Conservation (phyloP, 2,329 filamentous ascomycete species). For the Botrytis sinoallii region DNA sequence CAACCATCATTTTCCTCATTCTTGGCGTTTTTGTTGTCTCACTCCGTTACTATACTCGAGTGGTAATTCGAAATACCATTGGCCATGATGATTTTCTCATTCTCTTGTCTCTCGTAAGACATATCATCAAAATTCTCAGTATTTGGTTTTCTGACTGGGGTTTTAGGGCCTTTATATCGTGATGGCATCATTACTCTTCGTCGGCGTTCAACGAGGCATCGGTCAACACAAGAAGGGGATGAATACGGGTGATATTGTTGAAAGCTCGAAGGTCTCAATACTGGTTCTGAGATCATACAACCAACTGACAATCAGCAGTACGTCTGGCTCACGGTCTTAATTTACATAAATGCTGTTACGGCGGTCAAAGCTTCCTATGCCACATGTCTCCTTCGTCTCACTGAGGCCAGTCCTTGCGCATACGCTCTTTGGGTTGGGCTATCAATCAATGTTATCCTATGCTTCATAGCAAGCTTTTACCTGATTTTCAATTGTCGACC, state of each 20-base stretch:
- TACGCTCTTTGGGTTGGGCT: slow-evolving; percentile 15
- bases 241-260: slow-evolving; percentile 4
- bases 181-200: slow-evolving; percentile 18
- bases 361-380: slow-evolving; percentile 15
- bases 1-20: slow-evolving; percentile 13
- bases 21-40: slow-evolving; percentile 12
- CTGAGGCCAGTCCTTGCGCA: slow-evolving; percentile 6
- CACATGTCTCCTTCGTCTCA: slow-evolving; percentile 18
- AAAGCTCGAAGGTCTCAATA: slow-evolving; percentile 11
- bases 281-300: too few species aligned
- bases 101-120: slow-evolving; percentile 6
- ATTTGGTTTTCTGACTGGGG: not conserved
- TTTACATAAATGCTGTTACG: slow-evolving; percentile 15
- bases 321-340: slow-evolving; percentile 16
- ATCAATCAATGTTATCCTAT: slow-evolving; percentile 12
- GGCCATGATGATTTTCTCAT: slow-evolving; percentile 19
- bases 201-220: slow-evolving; percentile 15
- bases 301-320: slow-evolving; percentile 7
- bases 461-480: slow-evolving; percentile 16
- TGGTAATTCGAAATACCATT: slow-evolving; percentile 10
- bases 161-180: slow-evolving; percentile 10
- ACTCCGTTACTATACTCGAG: slow-evolving; percentile 15
- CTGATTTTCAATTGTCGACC: slow-evolving; percentile 17
- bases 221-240: slow-evolving; percentile 13
- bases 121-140: not conserved